phyloP scores from a whole-genome alignment of 345 rosid species.

The Combretum micranthum region DNA sequence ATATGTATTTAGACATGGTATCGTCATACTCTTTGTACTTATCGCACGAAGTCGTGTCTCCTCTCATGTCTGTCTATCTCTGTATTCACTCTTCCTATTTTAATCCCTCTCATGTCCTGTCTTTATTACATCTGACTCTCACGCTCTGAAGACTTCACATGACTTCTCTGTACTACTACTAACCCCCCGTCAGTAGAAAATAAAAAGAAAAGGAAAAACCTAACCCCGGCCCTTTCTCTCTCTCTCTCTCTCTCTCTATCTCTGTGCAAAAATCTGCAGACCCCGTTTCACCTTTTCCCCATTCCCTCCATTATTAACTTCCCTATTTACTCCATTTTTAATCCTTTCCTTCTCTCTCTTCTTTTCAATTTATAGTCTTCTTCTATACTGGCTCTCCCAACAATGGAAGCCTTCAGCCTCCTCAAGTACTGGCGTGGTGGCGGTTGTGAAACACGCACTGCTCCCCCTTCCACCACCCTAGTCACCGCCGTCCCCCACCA shows the following conservation, averaged over 20 bases:
- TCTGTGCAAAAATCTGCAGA: conserved; percentile 13
- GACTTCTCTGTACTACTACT: conserved; percentile 26
- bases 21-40: no score
- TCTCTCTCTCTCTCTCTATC: conserved; percentile 17
- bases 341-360: conserved; percentile 8
- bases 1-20: no score
- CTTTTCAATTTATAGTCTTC: conserved; percentile 42
- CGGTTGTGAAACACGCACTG: conserved; percentile 10
- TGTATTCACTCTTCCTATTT: background rate
- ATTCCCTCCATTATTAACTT: background rate
- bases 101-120: conserved; percentile 8
- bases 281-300: background rate
- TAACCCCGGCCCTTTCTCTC: conserved; percentile 3
- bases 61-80: background rate
- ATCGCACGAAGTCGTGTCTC: no score
- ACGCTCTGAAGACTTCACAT: conserved; percentile 30
- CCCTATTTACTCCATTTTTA: background rate
- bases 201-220: no score
- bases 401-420: conserved; percentile 96
- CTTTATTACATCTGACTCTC: conserved; percentile 19
- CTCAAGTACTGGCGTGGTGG: conserved; percentile 88
- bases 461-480: conserved; percentile 21
- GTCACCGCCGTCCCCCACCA: conserved; percentile 10
- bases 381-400: conserved; percentile 70
- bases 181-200: conserved; percentile 10